Percentiles rank a stretch among this genome's conserved stretches.
Evolutionary conservation across 2,329 filamentous ascomycete genomes (phyloP).

Genomic region (Aspergillus cejpii): DNA sequence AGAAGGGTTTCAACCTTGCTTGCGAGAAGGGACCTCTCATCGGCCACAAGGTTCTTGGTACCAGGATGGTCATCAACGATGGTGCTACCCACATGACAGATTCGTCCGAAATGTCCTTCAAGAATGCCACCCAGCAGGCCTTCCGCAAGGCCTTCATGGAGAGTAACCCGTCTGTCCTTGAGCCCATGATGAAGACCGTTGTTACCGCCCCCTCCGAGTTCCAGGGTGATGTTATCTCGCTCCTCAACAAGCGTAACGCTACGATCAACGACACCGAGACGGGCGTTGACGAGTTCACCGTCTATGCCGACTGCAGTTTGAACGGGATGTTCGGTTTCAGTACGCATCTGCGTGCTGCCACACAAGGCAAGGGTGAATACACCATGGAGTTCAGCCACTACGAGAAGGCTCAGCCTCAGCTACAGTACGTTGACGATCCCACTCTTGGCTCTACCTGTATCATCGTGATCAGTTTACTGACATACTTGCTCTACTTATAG

Average conservation of each 20-base stretch:
- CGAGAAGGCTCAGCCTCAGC: slow-evolving; percentile 71
- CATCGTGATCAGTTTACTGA: slow-evolving; percentile 8
- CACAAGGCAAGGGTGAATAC: slow-evolving; percentile 97
- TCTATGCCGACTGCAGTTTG: slow-evolving; percentile 84
- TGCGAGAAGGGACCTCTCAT: slow-evolving; percentile 84
- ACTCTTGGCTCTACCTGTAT: background rate
- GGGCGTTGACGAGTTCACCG: slow-evolving; percentile 85
- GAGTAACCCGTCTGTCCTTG: slow-evolving; percentile 74
- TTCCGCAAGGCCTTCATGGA: slow-evolving; percentile 89
- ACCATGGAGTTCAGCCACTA: slow-evolving; percentile 99
- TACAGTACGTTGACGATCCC: slow-evolving; percentile 64
- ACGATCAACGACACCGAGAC: slow-evolving; percentile 94
- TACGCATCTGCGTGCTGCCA: slow-evolving; percentile 81
- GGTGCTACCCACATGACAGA: slow-evolving; percentile 96
- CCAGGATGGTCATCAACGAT: slow-evolving; percentile 88
- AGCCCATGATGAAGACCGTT: slow-evolving; percentile 97
- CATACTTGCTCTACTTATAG: slow-evolving; percentile 23
- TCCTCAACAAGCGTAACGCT: slow-evolving; percentile 94
- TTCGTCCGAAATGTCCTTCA: slow-evolving; percentile 95
- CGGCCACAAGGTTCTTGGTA: slow-evolving; percentile 85
- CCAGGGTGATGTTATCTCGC: slow-evolving; percentile 88
- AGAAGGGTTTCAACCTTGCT: slow-evolving; percentile 82
- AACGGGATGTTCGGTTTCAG: slow-evolving; percentile 99
- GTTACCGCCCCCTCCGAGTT: slow-evolving; percentile 96
- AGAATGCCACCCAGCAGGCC: slow-evolving; percentile 86